phyloP scores from a whole-genome alignment of 805 yeast genomes.

The Pichia cephalocereana region DNA sequence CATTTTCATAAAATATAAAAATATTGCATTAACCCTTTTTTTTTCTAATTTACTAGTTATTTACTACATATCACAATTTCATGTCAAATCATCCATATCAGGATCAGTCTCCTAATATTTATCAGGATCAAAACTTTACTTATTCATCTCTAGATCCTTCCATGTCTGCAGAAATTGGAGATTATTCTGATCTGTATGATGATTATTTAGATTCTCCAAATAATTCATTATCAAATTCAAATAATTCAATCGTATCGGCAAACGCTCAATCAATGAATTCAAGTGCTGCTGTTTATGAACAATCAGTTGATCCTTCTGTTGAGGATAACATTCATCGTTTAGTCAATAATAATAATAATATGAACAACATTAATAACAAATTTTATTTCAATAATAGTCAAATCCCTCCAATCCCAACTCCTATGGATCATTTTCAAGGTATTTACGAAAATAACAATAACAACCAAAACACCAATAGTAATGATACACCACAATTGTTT shows the following conservation, averaged over 20 bases:
- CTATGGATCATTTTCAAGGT: background rate
- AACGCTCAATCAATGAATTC: conserved; percentile 2
- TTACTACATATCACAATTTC: background rate
- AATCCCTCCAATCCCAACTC: background rate
- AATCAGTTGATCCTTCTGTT: conserved; percentile 3
- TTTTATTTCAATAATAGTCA: background rate
- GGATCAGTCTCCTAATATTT: background rate
- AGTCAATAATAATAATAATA: too few species aligned
- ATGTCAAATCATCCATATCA: background rate
- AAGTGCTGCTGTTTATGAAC: conserved; percentile 8
- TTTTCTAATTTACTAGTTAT: background rate
- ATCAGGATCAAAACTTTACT: background rate
- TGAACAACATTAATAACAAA: background rate
- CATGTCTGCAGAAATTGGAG: conserved; percentile 9
- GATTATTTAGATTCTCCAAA: conserved; percentile 17
- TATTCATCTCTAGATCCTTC: conserved; percentile 9
- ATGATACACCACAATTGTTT: background rate
- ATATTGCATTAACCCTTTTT: background rate
- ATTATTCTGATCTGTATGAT: conserved; percentile 22
- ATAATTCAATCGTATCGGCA: too few species aligned
- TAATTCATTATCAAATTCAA: background rate
- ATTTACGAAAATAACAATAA: background rate
- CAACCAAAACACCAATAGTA: background rate
- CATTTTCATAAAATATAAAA: too few species aligned
- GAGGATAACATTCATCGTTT: too few species aligned